phyloP scores from a whole-genome alignment of 805 yeast genomes.

The Kodamaea sagamina region DNA sequence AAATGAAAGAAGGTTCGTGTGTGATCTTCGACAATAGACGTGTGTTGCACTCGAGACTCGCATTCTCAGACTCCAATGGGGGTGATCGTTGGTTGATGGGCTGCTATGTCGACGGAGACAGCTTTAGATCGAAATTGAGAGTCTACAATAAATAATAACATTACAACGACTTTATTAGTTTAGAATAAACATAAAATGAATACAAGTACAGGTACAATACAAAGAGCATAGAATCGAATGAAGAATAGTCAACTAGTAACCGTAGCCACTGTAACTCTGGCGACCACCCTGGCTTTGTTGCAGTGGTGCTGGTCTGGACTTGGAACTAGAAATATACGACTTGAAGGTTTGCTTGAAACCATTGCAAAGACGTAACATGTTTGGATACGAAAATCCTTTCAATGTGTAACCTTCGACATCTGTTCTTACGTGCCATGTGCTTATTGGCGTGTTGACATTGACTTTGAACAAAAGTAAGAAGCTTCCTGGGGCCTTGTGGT shows the following conservation, averaged over 20 bases:
- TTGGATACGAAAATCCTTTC: slow-evolving; percentile 82
- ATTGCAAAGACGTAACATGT: slow-evolving; percentile 82
- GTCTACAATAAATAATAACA: slow-evolving; percentile 14
- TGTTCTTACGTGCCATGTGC: slow-evolving; percentile 90
- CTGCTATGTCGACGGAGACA: slow-evolving; percentile 70
- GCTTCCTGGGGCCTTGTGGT: slow-evolving; percentile 93
- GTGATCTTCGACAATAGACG: slow-evolving; percentile 73
- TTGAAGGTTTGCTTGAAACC: slow-evolving; percentile 81
- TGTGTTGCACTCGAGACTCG: slow-evolving; percentile 62
- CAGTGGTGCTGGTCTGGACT: slow-evolving; percentile 17
- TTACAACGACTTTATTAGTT: slow-evolving; percentile 4
- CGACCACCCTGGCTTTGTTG: slow-evolving; percentile 10
- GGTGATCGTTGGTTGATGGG: slow-evolving; percentile 74
- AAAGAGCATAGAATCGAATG: slow-evolving; percentile 5
- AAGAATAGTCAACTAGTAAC: slow-evolving; percentile 18
- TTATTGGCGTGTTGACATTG: slow-evolving; percentile 63
- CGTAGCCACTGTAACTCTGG: slow-evolving; percentile 26
- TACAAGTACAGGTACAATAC: background rate
- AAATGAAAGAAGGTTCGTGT: slow-evolving; percentile 59
- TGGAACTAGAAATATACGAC: slow-evolving; percentile 29
- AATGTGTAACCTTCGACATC: slow-evolving; percentile 83
- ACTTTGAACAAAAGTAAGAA: slow-evolving; percentile 85
- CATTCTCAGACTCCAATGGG: slow-evolving; percentile 43
- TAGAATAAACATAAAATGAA: slow-evolving; percentile 1
- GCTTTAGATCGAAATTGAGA: slow-evolving; percentile 62